Evolutionary conservation across 2,329 filamentous ascomycete species (phyloP).

Genomic region (Coniochaeta pulveracea): DNA sequence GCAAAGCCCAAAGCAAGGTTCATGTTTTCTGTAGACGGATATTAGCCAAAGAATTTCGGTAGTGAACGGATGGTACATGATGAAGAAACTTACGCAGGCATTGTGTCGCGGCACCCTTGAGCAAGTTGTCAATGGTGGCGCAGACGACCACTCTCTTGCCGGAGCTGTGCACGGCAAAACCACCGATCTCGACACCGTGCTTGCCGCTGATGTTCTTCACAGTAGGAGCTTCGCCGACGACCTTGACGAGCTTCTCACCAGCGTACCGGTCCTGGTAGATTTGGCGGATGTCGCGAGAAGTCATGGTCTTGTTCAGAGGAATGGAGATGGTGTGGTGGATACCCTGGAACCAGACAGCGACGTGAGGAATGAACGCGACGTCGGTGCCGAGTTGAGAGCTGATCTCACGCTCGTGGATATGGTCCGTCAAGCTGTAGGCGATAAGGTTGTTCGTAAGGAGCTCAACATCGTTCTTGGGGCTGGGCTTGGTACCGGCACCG

Average conservation of each 20-base stretch:
- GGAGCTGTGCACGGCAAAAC: constrained; percentile 82
- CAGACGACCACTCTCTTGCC: constrained; percentile 92
- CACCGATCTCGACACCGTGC: constrained; percentile 88
- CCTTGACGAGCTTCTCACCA: constrained; percentile 88
- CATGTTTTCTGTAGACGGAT: constrained; percentile 63
- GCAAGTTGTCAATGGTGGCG: constrained; percentile 83
- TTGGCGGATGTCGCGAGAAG: constrained; percentile 81
- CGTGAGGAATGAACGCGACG: constrained; percentile 85
- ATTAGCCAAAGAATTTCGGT: constrained; percentile 8
- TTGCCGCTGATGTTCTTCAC: constrained; percentile 78
- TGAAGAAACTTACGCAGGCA: constrained; percentile 66
- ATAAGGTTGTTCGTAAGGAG: constrained; percentile 80
- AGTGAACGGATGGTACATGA: not conserved
- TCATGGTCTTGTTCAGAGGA: constrained; percentile 77
- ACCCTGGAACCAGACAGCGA: constrained; percentile 94
- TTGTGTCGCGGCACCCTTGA: constrained; percentile 89
- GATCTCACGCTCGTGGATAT: constrained; percentile 92
- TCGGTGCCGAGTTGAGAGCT: constrained; percentile 61
- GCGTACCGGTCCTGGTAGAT: constrained; percentile 95
- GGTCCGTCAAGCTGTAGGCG: constrained; percentile 82
- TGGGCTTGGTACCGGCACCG: constrained; percentile 88
- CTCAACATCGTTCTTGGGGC: constrained; percentile 83
- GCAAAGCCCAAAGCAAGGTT: constrained; percentile 81
- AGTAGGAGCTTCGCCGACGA: constrained; percentile 74
- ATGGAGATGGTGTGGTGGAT: constrained; percentile 89